Percentiles rank a stretch among this genome's conserved stretches.
These are phyloP conservation scores for Pleoardoris graminearum DNA, from an alignment of 2,329 filamentous ascomycete species.

Conservation along the genomic window DNA sequence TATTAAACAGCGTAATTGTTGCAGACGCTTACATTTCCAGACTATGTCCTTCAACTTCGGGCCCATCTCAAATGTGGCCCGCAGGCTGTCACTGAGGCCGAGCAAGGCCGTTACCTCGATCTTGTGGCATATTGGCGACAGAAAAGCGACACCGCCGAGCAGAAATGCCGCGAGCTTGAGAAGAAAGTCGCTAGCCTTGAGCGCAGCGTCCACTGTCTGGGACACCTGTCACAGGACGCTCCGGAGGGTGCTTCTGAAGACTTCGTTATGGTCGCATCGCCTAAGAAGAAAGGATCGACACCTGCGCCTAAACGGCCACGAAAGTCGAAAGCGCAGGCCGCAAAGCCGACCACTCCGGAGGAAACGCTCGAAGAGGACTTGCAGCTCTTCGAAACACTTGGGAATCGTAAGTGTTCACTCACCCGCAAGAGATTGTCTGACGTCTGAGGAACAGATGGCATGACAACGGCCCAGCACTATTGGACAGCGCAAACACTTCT, in stretches of 20 bases:
- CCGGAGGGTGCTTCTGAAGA: background rate
- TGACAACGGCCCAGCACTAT: constrained; percentile 28
- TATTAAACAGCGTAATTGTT: background rate
- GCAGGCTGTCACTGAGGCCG: constrained; percentile 23
- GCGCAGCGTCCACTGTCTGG: constrained; percentile 29
- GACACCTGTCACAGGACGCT: background rate
- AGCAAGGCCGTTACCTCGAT: constrained; percentile 43
- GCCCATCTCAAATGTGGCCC: constrained; percentile 35
- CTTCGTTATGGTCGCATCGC: constrained; percentile 3
- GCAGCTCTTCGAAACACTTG: constrained; percentile 31
- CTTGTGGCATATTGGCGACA: constrained; percentile 46
- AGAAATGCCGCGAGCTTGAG: constrained; percentile 27
- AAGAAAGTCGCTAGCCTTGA: constrained; percentile 31
- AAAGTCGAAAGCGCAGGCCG: constrained; percentile 12
- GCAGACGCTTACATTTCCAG: constrained; percentile 21
- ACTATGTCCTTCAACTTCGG: constrained; percentile 41
- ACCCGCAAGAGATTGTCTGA: constrained; percentile 8
- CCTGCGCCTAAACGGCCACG: constrained; percentile 12
- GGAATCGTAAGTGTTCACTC: constrained; percentile 19
- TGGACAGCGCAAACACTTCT: constrained; percentile 37
- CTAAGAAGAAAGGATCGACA: constrained; percentile 27
- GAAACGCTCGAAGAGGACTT: constrained; percentile 32
- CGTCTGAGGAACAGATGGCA: constrained; percentile 19
- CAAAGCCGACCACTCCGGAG: constrained; percentile 16
- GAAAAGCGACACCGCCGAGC: constrained; percentile 27